These are phyloP conservation scores for Zelopaecilomyces penicillatus DNA, from an alignment of 2,329 filamentous ascomycete species.

Conservation along the genomic window DNA sequence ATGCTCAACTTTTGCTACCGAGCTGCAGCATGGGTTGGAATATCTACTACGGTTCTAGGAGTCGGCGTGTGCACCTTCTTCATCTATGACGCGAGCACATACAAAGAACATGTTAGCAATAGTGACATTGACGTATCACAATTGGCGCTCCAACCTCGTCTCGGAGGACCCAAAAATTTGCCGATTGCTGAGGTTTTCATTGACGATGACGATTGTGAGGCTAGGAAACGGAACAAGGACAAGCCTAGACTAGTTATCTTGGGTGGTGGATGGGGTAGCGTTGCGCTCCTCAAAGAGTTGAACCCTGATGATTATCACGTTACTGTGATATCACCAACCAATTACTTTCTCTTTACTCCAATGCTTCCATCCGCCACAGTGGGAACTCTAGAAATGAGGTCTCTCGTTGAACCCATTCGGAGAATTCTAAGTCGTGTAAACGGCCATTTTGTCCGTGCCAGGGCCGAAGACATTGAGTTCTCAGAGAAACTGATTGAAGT, in stretches of 20 bases:
- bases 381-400: slow-evolving; percentile 83
- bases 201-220: slow-evolving; percentile 75
- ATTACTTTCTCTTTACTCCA: slow-evolving; percentile 96
- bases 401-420: slow-evolving; percentile 85
- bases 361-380: slow-evolving; percentile 97
- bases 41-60: slow-evolving; percentile 64
- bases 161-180: slow-evolving; percentile 88
- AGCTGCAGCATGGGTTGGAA: slow-evolving; percentile 54
- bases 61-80: slow-evolving; percentile 75
- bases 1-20: slow-evolving; percentile 56
- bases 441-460: slow-evolving; percentile 85
- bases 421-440: slow-evolving; percentile 68
- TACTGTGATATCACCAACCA: slow-evolving; percentile 86
- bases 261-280: slow-evolving; percentile 90
- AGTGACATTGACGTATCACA: slow-evolving; percentile 77
- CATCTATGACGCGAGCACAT: slow-evolving; percentile 86
- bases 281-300: slow-evolving; percentile 82
- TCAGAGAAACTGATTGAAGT: slow-evolving; percentile 85
- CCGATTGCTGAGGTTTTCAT: slow-evolving; percentile 83
- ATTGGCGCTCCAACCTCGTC: slow-evolving; percentile 69
- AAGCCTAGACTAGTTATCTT: slow-evolving; percentile 91
- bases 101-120: slow-evolving; percentile 59
- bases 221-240: slow-evolving; percentile 63
- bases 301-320: slow-evolving; percentile 91
- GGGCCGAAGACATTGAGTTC: slow-evolving; percentile 84